Evolutionary conservation across 73 alveolate species (phyloP).

Genomic region (Uronychia setigera): DNA sequence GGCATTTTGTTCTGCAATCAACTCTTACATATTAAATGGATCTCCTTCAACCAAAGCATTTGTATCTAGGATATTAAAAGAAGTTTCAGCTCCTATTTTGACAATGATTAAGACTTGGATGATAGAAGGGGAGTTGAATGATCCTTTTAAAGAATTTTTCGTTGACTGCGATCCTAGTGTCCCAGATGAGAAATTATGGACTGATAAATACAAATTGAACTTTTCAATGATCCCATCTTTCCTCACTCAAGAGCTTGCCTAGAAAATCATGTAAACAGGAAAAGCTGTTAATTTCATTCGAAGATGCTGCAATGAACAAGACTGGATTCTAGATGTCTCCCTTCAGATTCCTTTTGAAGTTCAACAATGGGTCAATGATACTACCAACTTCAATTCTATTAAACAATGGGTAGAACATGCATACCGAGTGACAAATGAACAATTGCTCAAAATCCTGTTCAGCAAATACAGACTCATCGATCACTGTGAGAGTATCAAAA

Average conservation of each 20-base stretch:
- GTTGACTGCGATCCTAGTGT: conserved; percentile 84
- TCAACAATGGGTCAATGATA: conserved; percentile 29
- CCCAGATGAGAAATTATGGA: conserved; percentile 90
- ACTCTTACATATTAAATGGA: conserved; percentile 70
- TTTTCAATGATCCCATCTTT: conserved; percentile 92
- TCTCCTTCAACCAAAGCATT: conserved; percentile 57
- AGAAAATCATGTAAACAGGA: conserved; percentile 90
- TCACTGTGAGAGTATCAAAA: conserved; percentile 82
- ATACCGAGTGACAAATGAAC: conserved; percentile 84
- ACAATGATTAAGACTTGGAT: conserved; percentile 93
- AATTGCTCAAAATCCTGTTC: conserved; percentile 79
- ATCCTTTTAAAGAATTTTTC: conserved; percentile 90
- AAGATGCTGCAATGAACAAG: conserved; percentile 90
- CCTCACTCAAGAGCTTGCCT: conserved; percentile 81
- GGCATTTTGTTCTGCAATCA: conserved; percentile 77
- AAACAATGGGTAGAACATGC: conserved; percentile 82
- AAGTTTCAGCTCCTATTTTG: conserved; percentile 75
- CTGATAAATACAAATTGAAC: conserved; percentile 83
- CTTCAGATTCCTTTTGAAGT: conserved; percentile 69
- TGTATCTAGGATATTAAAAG: conserved; percentile 53
- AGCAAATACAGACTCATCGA: conserved; percentile 77
- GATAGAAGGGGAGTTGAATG: conserved; percentile 95
- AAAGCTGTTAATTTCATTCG: conserved; percentile 94
- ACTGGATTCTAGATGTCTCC: conserved; percentile 82
- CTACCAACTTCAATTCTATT: conserved; percentile 39